These are phyloP conservation scores for Gossypium davidsonii DNA, from an alignment of 441 rosid genomes.

Conservation along the genomic window DNA sequence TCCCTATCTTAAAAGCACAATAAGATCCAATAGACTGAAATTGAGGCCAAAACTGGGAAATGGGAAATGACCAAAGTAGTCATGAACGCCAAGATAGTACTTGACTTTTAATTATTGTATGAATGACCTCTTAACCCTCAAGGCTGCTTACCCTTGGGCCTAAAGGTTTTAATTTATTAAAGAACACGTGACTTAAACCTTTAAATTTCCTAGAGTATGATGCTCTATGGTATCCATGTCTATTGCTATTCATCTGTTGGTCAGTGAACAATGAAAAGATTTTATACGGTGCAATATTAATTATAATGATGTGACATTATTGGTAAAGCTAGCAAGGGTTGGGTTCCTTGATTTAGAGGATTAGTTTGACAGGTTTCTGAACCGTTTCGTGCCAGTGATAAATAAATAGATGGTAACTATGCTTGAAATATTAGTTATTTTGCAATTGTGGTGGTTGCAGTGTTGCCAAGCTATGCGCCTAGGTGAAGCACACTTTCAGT, in stretches of 20 bases:
- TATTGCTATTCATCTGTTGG: background rate
- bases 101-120: background rate
- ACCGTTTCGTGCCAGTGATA: background rate
- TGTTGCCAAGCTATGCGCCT: background rate
- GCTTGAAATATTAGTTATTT: background rate
- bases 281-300: background rate
- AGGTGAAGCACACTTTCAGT: background rate
- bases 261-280: background rate
- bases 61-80: background rate
- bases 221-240: background rate
- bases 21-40: background rate
- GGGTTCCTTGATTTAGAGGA: background rate
- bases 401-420: background rate
- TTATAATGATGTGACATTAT: background rate
- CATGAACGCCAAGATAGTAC: background rate
- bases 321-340: background rate
- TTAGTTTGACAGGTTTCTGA: background rate
- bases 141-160: background rate
- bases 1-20: background rate
- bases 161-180: background rate
- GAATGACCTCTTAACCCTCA: background rate
- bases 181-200: background rate
- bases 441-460: background rate
- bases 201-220: background rate
- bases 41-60: background rate